phyloP scores from a whole-genome alignment of 2,329 filamentous ascomycete genomes.

The Penicillium sp. region DNA sequence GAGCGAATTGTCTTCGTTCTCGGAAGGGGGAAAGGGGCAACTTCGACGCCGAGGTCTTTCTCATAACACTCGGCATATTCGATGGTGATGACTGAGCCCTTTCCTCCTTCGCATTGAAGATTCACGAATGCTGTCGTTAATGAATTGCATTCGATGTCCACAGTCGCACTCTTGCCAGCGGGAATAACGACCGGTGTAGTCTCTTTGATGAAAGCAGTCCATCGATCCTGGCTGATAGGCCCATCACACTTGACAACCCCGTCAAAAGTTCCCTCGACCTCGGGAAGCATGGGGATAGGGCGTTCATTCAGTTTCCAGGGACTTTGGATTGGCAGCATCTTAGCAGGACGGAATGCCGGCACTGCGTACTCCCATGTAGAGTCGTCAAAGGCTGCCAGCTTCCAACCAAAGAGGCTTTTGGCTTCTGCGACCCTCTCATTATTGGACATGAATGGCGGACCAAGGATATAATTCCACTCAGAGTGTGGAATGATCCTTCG shows the following conservation, averaged over 20 bases:
- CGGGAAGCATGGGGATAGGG: slow-evolving; percentile 14
- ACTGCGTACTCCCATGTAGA: slow-evolving; percentile 9
- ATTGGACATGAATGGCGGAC: slow-evolving; percentile 26
- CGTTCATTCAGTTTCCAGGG: slow-evolving; percentile 12
- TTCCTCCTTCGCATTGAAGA: slow-evolving; percentile 8
- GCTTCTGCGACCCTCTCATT: slow-evolving; percentile 21
- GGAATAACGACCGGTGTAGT: neutral
- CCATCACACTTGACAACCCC: slow-evolving; percentile 10
- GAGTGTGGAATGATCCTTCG: slow-evolving; percentile 17
- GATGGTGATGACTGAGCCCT: slow-evolving; percentile 14
- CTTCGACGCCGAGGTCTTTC: slow-evolving; percentile 15
- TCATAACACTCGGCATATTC: slow-evolving; percentile 29
- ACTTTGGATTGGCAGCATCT: slow-evolving; percentile 18
- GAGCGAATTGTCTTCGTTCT: slow-evolving; percentile 7
- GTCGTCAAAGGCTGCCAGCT: slow-evolving; percentile 13
- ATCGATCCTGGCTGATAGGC: slow-evolving; percentile 2
- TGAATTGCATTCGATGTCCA: slow-evolving; percentile 11
- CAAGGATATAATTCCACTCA: slow-evolving; percentile 27
- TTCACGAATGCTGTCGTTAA: slow-evolving; percentile 16
- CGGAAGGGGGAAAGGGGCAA: slow-evolving; percentile 11
- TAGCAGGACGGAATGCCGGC: slow-evolving; percentile 15
- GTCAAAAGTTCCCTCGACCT: slow-evolving; percentile 12
- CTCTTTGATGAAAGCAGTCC: slow-evolving; percentile 6
- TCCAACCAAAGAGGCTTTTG: slow-evolving; percentile 14
- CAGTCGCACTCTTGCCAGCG: slow-evolving; percentile 8